These are phyloP conservation scores for Neurospora tetrasperma DNA, from an alignment of 495 filamentous ascomycete genomes.

Conservation along the genomic window DNA sequence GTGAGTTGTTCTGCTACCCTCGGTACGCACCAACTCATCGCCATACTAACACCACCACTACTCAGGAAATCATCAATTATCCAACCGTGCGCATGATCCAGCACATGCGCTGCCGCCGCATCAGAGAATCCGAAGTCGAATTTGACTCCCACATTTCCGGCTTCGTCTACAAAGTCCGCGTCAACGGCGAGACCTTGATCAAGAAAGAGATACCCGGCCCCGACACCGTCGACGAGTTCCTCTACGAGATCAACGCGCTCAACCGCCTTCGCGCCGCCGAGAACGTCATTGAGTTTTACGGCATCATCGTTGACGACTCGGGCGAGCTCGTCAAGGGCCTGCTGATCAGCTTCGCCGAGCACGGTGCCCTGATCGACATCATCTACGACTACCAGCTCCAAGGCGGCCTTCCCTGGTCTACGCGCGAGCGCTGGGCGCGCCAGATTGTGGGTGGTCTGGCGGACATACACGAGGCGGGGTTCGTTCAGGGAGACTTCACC, in stretches of 20 bases:
- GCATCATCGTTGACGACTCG: conserved; percentile 76
- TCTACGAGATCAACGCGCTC: conserved; percentile 96
- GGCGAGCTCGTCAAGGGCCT: conserved; percentile 73
- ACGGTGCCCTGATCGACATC: conserved; percentile 84
- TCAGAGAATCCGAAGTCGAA: conserved; percentile 62
- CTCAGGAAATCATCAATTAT: conserved; percentile 76
- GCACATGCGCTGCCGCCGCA: conserved; percentile 58
- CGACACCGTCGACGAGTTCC: conserved; percentile 91
- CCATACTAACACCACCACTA: conserved; percentile 7
- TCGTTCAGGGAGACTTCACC: conserved; percentile 96
- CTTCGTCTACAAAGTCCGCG: conserved; percentile 89
- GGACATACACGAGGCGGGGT: conserved; percentile 92
- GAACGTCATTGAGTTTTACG: conserved; percentile 80
- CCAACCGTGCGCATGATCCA: conserved; percentile 64
- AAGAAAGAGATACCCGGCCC: conserved; percentile 98
- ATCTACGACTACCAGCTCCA: conserved; percentile 62
- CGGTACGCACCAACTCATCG: background rate
- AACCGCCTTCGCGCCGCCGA: conserved; percentile 60
- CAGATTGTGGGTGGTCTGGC: conserved; percentile 86
- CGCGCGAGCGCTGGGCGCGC: conserved; percentile 81
- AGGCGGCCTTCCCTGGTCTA: conserved; percentile 50
- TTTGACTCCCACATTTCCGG: conserved; percentile 92
- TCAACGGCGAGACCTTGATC: conserved; percentile 61
- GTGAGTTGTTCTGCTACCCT: conserved; percentile 20
- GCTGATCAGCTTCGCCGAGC: conserved; percentile 79